Evolutionary conservation across 768 basidiomycete genomes (phyloP).

Genomic region (Daedaleopsis sinensis): DNA sequence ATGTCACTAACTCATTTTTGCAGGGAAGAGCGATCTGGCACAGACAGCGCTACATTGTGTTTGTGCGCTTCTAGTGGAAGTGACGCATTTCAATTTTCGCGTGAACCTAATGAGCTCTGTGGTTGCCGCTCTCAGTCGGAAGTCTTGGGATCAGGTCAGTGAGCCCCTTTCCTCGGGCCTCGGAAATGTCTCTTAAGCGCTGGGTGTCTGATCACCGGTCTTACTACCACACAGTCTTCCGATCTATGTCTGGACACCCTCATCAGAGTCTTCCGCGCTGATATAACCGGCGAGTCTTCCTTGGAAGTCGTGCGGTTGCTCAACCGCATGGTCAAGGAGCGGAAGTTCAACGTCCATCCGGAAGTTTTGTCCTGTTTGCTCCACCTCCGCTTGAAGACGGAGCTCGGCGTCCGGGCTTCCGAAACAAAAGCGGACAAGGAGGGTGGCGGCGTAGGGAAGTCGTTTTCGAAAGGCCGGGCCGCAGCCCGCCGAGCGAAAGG

Average conservation of each 20-base stretch:
- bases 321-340: constrained; percentile 96
- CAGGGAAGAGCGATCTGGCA: constrained; percentile 67
- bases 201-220: constrained; percentile 14
- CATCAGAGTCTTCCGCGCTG: constrained; percentile 80
- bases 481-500: constrained; percentile 52
- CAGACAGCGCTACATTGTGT: constrained; percentile 80
- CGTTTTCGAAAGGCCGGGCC: constrained; percentile 46
- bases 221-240: constrained; percentile 58
- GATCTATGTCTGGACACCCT: constrained; percentile 84
- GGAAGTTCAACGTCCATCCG: constrained; percentile 86
- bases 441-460: constrained; percentile 33
- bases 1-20: constrained; percentile 25
- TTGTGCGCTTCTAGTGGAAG: constrained; percentile 80
- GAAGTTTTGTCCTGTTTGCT: constrained; percentile 85
- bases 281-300: constrained; percentile 79
- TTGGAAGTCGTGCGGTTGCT: constrained; percentile 88
- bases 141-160: constrained; percentile 90
- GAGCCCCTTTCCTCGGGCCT: constrained; percentile 30
- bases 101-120: constrained; percentile 89
- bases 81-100: constrained; percentile 96
- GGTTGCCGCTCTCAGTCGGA: constrained; percentile 79
- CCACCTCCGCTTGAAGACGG: constrained; percentile 83
- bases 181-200: constrained; percentile 6
- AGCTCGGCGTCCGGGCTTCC: constrained; percentile 80
- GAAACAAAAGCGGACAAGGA: constrained; percentile 65